Conservation (phyloP, 768 basidiomycete genomes). For the Suillus tomentosus region DNA sequence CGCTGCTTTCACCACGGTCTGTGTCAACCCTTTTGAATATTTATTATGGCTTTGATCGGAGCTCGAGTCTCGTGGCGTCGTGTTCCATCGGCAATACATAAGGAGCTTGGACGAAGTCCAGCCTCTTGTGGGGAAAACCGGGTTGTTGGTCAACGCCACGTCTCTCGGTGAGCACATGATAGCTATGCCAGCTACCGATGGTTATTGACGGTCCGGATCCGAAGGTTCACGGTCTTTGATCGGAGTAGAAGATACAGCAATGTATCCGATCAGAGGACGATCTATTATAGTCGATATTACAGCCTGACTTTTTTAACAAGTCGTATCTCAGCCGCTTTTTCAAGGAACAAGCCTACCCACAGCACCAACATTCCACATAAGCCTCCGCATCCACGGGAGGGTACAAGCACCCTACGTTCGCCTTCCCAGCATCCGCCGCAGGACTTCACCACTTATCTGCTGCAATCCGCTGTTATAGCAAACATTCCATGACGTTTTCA, state of each 20-base stretch:
- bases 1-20: slow-evolving; percentile 44
- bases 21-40: slow-evolving; percentile 51
- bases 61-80: slow-evolving; percentile 41
- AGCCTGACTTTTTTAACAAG: too few relatives aligned
- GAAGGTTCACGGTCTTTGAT: slow-evolving; percentile 70
- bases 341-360: too few relatives aligned
- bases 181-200: background rate
- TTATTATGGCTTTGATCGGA: slow-evolving; percentile 48
- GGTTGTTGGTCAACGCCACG: slow-evolving; percentile 56
- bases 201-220: background rate
- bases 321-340: too few relatives aligned
- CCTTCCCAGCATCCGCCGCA: too few relatives aligned
- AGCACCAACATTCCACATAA: too few relatives aligned
- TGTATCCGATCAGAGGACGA: slow-evolving; percentile 84
- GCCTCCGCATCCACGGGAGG: too few relatives aligned
- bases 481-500: too few relatives aligned
- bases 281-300: slow-evolving; percentile 78
- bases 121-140: slow-evolving; percentile 34
- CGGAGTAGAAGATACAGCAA: slow-evolving; percentile 77
- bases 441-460: too few relatives aligned
- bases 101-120: slow-evolving; percentile 49
- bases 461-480: too few relatives aligned
- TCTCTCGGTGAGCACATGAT: slow-evolving; percentile 47
- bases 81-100: slow-evolving; percentile 44
- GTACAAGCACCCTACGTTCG: too few relatives aligned